Percentiles rank a stretch among this genome's conserved stretches.
Evolutionary conservation across 2,329 filamentous ascomycete genomes (phyloP).

Genomic region (Coniochaeta hoffmannii): DNA sequence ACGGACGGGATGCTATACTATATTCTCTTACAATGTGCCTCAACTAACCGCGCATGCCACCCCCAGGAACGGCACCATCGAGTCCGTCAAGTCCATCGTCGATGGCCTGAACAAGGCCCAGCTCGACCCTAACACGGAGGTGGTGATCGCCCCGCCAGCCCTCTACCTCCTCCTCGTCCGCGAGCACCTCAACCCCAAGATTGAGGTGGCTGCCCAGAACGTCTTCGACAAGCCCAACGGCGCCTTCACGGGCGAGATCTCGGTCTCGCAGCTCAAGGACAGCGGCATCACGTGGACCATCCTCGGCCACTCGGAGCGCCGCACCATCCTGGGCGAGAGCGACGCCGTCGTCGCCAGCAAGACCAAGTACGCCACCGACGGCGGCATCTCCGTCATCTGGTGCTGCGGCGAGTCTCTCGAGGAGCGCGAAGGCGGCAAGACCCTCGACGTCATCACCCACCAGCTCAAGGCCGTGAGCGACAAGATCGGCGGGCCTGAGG

Average conservation of each 20-base stretch:
- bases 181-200: conserved; percentile 63
- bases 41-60: conserved; percentile 16
- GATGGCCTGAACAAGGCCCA: conserved; percentile 79
- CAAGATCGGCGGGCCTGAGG: conserved; percentile 48
- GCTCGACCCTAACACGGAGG: conserved; percentile 76
- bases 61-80: conserved; percentile 81
- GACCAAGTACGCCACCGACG: conserved; percentile 86
- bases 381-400: conserved; percentile 84
- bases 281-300: conserved; percentile 83
- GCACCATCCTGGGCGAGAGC: conserved; percentile 79
- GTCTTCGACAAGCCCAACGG: conserved; percentile 96
- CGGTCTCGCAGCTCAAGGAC: conserved; percentile 84
- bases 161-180: conserved; percentile 87
- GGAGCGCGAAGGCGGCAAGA: conserved; percentile 80
- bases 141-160: conserved; percentile 84
- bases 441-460: conserved; percentile 73
- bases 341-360: conserved; percentile 85
- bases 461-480: conserved; percentile 75
- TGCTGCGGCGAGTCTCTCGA: conserved; percentile 96
- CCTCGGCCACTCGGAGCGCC: conserved; percentile 90
- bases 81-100: conserved; percentile 87
- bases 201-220: conserved; percentile 92
- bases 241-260: conserved; percentile 96
- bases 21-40: too few relatives aligned
- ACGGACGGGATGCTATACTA: conserved; percentile 8